phyloP scores from a whole-genome alignment of 2,329 filamentous ascomycete species.

The Fusarium sulawesiense region DNA sequence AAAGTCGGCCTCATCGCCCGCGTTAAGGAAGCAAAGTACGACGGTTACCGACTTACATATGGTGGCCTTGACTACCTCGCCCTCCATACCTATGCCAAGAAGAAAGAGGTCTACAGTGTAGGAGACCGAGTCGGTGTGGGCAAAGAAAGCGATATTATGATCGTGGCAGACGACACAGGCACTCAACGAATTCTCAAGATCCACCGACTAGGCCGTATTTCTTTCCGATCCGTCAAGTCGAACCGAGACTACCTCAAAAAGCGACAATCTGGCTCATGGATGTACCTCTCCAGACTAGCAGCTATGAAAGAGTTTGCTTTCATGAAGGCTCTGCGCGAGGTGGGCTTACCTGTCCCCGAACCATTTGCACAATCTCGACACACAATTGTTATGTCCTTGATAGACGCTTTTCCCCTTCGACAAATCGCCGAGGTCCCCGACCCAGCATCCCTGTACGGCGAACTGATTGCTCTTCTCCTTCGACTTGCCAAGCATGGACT shows the following conservation, averaged over 20 bases:
- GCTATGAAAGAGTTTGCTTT: slow-evolving; percentile 96
- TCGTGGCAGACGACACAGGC: slow-evolving; percentile 84
- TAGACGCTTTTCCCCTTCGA: slow-evolving; percentile 91
- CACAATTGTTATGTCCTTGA: slow-evolving; percentile 94
- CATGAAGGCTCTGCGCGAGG: slow-evolving; percentile 85
- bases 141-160: slow-evolving; percentile 97
- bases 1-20: slow-evolving; percentile 92
- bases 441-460: slow-evolving; percentile 87
- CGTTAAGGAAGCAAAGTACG: slow-evolving; percentile 96
- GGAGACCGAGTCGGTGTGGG: slow-evolving; percentile 95
- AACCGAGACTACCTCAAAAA: slow-evolving; percentile 96
- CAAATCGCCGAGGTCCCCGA: slow-evolving; percentile 88
- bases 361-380: slow-evolving; percentile 91
- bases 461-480: slow-evolving; percentile 88
- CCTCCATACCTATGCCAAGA: slow-evolving; percentile 85
- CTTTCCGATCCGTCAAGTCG: slow-evolving; percentile 94
- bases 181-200: slow-evolving; percentile 91
- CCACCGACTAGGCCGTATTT: slow-evolving; percentile 93
- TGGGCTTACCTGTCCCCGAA: slow-evolving; percentile 89
- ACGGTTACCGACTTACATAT: slow-evolving; percentile 96
- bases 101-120: slow-evolving; percentile 86
- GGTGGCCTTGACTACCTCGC: slow-evolving; percentile 98
- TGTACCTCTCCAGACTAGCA: slow-evolving; percentile 95
- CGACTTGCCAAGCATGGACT: slow-evolving; percentile 85
- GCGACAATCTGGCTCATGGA: slow-evolving; percentile 85